These are phyloP conservation scores for Ceriops decandra DNA, from an alignment of 345 rosid species.

Conservation along the genomic window DNA sequence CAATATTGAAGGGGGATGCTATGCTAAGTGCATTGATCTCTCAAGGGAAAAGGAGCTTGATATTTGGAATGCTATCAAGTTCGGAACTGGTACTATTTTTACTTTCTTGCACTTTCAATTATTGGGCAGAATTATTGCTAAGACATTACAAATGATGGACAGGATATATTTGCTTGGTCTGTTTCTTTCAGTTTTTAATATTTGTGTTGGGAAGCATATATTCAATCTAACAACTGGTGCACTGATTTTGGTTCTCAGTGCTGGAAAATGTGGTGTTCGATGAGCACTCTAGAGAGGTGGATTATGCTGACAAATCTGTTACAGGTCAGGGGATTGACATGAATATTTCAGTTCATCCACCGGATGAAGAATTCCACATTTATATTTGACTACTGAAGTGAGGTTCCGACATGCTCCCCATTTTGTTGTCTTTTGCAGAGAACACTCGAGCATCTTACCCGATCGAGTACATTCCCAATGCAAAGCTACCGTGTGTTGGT, in stretches of 20 bases:
- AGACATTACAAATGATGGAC: not conserved
- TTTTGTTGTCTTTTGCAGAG: conserved; percentile 42
- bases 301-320: conserved; percentile 77
- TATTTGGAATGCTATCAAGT: conserved; percentile 94
- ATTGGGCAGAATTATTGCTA: not conserved
- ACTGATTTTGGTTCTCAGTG: conserved; percentile 42
- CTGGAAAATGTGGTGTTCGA: conserved; percentile 95
- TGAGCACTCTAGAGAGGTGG: conserved; percentile 86
- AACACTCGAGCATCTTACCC: conserved; percentile 97
- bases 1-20: conserved; percentile 98
- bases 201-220: not conserved
- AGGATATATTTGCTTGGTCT: not conserved
- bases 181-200: not conserved
- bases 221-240: not conserved
- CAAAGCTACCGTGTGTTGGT: conserved; percentile 84
- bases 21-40: conserved; percentile 96
- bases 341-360: not conserved
- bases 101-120: not conserved
- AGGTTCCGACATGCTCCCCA: not conserved
- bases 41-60: conserved; percentile 91
- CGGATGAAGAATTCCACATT: not conserved
- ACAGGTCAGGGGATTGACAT: conserved; percentile 48
- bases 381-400: not conserved
- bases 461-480: conserved; percentile 86
- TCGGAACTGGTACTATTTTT: conserved; percentile 64